Evolutionary conservation across 108 stramenopile species (phyloP), one percentile per base, ranked within the genome.

Genomic region (Poteriospumella lacustris): DNA sequence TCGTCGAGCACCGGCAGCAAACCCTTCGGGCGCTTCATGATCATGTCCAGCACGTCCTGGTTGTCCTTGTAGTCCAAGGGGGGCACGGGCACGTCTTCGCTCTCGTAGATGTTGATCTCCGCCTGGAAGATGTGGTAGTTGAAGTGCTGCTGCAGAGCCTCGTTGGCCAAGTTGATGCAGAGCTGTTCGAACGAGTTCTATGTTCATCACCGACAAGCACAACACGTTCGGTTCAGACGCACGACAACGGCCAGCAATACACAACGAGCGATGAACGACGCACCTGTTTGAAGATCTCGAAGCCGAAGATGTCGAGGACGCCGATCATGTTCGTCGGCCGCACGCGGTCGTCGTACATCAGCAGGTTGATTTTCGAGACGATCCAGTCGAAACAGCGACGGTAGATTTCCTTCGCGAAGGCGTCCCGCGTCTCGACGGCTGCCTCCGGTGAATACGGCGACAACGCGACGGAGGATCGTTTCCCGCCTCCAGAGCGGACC

Each of bases 351-450:
- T 42, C 42, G 42, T 5, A 15, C 44, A 73, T 73, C 42, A 56
- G 36, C 42, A 36, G 84, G 78, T 97, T 96, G 78, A 96, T 88
- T 38, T 85, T 86, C 58, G 85, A 77, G 0, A 97, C 95, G 58
- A 96, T 84, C 78, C 85, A 96, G 78, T 95, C 91, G 78, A 97
- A 97, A 19, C 89, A 81, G n/a, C 90, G 90, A 39, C 85, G 90
- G 79, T 96, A 97, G 24, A 95, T 85, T 43, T 91, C 90, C 87
- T 97, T 97, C 78, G 94, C 94, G 58, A 97, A 87, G 0, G 95
- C 93, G 76, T 96, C 94, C 26, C 89, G 82, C 31, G 90, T 91
- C 78, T 95, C 95, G 36, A 83, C 84, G 52, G 92, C 89, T 78
- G 91, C 88, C 47, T 83, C 88, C 76, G 90, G 87, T 5, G 36